A percentile compares a stretch with the other conserved stretches of the same genome.
phyloP scores from a whole-genome alignment of 1,284 basidiomycete genomes.

The Tylopilus orsonianus region DNA sequence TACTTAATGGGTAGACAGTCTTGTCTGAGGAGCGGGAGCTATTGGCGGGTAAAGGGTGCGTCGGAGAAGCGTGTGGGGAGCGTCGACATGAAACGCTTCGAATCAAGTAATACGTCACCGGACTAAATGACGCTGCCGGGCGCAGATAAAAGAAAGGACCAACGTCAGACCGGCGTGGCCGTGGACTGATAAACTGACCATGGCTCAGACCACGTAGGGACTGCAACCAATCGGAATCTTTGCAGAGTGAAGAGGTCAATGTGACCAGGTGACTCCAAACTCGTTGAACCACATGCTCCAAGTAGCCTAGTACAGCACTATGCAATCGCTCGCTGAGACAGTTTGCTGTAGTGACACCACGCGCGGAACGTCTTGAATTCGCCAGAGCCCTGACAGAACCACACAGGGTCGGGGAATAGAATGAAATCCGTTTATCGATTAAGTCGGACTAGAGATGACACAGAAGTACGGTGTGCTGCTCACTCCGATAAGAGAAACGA shows the following conservation, averaged over 20 bases:
- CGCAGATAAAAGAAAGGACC: constrained; percentile 1
- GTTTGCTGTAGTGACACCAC: constrained; percentile 8
- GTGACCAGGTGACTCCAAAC: constrained; percentile 13
- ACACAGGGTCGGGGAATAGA: constrained; percentile 23
- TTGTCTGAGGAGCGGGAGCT: constrained; percentile 4
- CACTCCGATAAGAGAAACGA: constrained; percentile 16
- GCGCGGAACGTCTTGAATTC: constrained; percentile 4
- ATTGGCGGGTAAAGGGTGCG: constrained; percentile 24
- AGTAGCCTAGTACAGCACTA: background rate
- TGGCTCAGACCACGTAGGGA: background rate
- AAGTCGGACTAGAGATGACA: background rate
- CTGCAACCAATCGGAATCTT: constrained; percentile 16
- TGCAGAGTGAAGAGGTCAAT: constrained; percentile 2
- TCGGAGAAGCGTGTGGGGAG: constrained; percentile 26
- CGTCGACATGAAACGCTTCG: constrained; percentile 26
- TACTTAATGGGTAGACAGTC: no score
- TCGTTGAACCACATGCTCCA: background rate
- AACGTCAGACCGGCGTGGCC: constrained; percentile 15
- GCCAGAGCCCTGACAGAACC: constrained; percentile 10
- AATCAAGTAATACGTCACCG: constrained; percentile 28
- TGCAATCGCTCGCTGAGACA: background rate
- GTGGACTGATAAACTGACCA: background rate
- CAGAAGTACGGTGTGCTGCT: background rate
- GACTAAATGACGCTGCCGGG: constrained; percentile 9
- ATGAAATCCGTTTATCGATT: constrained; percentile 17